These are phyloP conservation scores for Kluyveromyces sp. DNA, from an alignment of 1,139 yeast genomes.

Conservation along the genomic window DNA sequence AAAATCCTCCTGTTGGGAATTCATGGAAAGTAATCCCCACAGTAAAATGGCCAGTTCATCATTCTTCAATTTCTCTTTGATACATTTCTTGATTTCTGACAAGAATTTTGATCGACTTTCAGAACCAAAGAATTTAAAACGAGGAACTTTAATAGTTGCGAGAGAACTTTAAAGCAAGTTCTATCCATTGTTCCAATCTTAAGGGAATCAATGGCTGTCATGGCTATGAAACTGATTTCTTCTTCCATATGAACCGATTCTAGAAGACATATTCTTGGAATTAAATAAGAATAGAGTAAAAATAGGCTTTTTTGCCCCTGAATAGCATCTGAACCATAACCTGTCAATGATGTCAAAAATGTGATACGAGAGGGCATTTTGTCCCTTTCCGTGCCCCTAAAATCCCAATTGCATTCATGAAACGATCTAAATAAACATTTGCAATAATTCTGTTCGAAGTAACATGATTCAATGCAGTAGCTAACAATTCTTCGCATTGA, in stretches of 20 bases:
- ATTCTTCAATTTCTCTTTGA: conserved; percentile 41
- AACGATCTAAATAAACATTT: neutral
- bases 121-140: conserved; percentile 34
- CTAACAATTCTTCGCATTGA: neutral
- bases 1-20: conserved; percentile 28
- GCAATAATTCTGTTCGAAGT: neutral
- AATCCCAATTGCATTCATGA: neutral
- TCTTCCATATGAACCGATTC: no score
- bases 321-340: neutral
- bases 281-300: no score
- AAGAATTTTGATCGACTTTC: conserved; percentile 13
- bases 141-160: conserved; percentile 58
- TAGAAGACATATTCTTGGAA: no score
- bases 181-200: conserved; percentile 9
- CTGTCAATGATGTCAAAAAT: neutral
- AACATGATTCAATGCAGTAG: neutral
- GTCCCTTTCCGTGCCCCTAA: neutral
- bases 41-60: conserved; percentile 57
- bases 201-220: neutral
- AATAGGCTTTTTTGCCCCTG: no score
- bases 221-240: no score
- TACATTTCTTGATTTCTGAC: conserved; percentile 20
- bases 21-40: conserved; percentile 48
- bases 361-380: neutral
- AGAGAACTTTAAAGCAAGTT: conserved; percentile 39